A percentile compares a stretch with the other conserved stretches of the same genome.
Conservation (phyloP, 805 yeast species). For the Brettanomyces bruxellensis region DNA sequence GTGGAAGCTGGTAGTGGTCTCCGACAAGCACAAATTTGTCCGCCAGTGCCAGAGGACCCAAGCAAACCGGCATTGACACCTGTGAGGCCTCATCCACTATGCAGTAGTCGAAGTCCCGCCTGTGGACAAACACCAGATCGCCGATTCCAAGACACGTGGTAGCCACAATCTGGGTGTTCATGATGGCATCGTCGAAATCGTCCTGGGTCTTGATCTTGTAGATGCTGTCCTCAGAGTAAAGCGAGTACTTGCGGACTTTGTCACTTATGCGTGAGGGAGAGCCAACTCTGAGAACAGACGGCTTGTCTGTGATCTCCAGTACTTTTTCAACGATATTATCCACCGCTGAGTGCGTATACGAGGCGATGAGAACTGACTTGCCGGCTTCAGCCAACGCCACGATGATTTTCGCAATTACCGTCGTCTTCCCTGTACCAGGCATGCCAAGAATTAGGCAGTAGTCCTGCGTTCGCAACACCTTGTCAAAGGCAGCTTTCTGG, state of each 20-base stretch:
- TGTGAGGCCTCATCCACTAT: constrained; percentile 97
- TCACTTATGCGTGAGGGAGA: constrained; percentile 49
- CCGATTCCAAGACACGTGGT: constrained; percentile 76
- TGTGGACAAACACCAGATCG: constrained; percentile 48
- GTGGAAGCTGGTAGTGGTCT: constrained; percentile 90
- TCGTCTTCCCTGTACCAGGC: constrained; percentile 98
- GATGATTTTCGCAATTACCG: constrained; percentile 75
- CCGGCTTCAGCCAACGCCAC: constrained; percentile 47
- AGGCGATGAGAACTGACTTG: constrained; percentile 66
- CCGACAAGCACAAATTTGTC: constrained; percentile 89
- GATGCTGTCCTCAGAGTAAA: constrained; percentile 28
- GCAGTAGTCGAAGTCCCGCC: constrained; percentile 74
- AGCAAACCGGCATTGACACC: constrained; percentile 79
- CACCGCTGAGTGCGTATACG: constrained; percentile 93
- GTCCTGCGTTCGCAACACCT: constrained; percentile 57
- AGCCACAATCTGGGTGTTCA: constrained; percentile 69
- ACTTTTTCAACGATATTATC: constrained; percentile 83
- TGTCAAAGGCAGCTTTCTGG: constrained; percentile 61
- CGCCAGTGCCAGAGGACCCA: constrained; percentile 78
- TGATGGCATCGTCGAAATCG: constrained; percentile 38
- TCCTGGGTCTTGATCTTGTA: constrained; percentile 26
- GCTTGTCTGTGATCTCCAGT: constrained; percentile 7
- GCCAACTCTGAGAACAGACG: constrained; percentile 63
- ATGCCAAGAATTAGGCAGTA: constrained; percentile 82
- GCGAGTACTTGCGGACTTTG: constrained; percentile 43